These are phyloP conservation scores for Sodiomyces alkalinus DNA, from an alignment of 2,329 filamentous ascomycete species.

Conservation along the genomic window DNA sequence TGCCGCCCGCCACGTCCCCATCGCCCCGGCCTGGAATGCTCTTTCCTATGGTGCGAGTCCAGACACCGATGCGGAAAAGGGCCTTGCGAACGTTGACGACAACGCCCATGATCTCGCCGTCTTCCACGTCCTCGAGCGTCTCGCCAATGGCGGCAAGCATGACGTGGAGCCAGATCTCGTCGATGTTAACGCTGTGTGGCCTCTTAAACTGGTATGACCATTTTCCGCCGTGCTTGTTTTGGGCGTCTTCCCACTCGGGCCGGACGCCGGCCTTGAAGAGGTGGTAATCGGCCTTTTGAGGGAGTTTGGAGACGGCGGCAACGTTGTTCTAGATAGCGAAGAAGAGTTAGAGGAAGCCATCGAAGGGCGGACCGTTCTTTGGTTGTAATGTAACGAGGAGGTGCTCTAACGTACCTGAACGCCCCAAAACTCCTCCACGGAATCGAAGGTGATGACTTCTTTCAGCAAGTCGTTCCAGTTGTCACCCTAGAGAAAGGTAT, in stretches of 20 bases:
- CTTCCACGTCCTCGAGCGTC: conserved; percentile 86
- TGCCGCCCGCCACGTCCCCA: conserved; percentile 56
- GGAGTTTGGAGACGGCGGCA: conserved; percentile 84
- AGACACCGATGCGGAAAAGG: conserved; percentile 94
- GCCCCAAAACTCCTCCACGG: conserved; percentile 98
- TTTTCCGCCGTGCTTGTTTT: conserved; percentile 99
- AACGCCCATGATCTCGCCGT: conserved; percentile 97
- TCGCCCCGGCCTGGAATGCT: conserved; percentile 61
- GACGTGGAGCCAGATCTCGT: conserved; percentile 91
- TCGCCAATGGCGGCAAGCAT: conserved; percentile 96
- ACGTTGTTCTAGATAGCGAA: conserved; percentile 99
- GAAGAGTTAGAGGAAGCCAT: conserved; percentile 6
- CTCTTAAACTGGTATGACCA: conserved; percentile 99
- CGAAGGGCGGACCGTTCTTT: no score
- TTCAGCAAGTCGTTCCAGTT: conserved; percentile 98
- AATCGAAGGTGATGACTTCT: conserved; percentile 97
- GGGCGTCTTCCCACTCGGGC: conserved; percentile 94
- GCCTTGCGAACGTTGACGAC: conserved; percentile 98
- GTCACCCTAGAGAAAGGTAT: conserved; percentile 64
- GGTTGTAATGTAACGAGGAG: no score
- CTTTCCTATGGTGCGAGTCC: conserved; percentile 91
- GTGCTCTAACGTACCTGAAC: conserved; percentile 63
- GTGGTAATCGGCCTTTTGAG: conserved; percentile 97
- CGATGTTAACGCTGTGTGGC: conserved; percentile 80
- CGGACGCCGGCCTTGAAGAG: conserved; percentile 96